Evolutionary conservation across 352 stramenopile species (phyloP), one percentile per base, ranked within the genome.

Genomic region (Phytophthora pisi): DNA sequence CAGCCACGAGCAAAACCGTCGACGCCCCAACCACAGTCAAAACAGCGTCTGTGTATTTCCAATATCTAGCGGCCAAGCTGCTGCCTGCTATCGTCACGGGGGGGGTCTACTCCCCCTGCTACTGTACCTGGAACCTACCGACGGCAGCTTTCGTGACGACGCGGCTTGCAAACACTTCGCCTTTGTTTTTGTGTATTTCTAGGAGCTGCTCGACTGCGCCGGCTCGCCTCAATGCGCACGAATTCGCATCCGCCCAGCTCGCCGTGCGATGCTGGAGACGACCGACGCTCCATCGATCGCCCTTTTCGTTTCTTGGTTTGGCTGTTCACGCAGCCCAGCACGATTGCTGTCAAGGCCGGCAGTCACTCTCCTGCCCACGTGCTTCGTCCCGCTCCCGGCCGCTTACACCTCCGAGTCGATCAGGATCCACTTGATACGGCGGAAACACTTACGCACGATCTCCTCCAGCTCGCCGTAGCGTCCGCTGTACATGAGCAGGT

Each of bases 351-450:
- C 46, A 30, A 45, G 10, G 58, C 26, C 7, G 26, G 26, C 26
- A 30, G 26, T 28, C 26, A 28, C 20, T 15, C 45, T 46, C 50
- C 28, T 0, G 38, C 16, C 24, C 8, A 57, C 4, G 23, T 54
- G 42, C 45, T 51, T 56, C 23, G 47, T 54, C 30, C 31, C 9
- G 7, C 16, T 47, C 4, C 28, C 7, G 51, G n/a, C 23, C 11
- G 24, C 36, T 91, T 92, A 95, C 34, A 93, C 85, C 68, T 96
- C 88, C 31, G 88, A 96, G 62, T 97, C 90, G 64, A 95, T 95
- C 30, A 97, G 78, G 74, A 97, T 97, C 88, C 90, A 97, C 74
- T 95, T 96, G 74, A 97, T 95, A 64, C 90, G 89, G 61, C 87
- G 86, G 77, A 96, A 97, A 79, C 86, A 95, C 74, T 97, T 97